phyloP scores from a whole-genome alignment of 2,329 filamentous ascomycete species.

The Huntiella moniliformis region DNA sequence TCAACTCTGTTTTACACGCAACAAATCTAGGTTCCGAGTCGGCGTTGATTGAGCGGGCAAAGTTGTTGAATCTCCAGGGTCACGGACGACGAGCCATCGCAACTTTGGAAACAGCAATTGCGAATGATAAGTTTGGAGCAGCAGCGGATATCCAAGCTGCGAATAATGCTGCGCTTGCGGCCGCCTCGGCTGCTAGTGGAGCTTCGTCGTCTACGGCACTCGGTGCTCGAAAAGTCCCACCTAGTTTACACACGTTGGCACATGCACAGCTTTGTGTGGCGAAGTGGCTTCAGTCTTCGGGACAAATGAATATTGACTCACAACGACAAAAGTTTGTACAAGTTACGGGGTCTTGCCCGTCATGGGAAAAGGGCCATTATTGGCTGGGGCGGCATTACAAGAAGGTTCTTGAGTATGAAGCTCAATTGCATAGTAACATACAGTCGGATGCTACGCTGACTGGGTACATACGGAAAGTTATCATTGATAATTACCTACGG shows the following conservation, averaged over 20 bases:
- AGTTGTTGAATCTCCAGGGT: conserved; percentile 81
- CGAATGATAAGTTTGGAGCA: conserved; percentile 1
- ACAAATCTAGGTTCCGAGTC: conserved; percentile 67
- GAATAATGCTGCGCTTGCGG: neutral
- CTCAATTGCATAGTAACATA: conserved; percentile 52
- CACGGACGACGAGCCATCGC: conserved; percentile 92
- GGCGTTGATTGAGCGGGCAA: conserved; percentile 84
- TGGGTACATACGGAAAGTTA: conserved; percentile 69
- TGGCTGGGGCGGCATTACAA: conserved; percentile 95
- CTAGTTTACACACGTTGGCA: conserved; percentile 43
- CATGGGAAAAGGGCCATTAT: conserved; percentile 95
- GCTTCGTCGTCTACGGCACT: conserved; percentile 18
- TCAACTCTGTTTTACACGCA: conserved; percentile 83
- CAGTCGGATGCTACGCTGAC: conserved; percentile 59
- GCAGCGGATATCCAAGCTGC: neutral
- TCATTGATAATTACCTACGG: conserved; percentile 84
- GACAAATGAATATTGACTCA: conserved; percentile 69
- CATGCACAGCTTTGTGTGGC: conserved; percentile 75
- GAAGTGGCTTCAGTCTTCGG: conserved; percentile 92
- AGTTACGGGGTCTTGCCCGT: conserved; percentile 48
- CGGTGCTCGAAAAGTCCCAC: neutral
- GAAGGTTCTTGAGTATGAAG: conserved; percentile 82
- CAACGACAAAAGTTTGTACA: conserved; percentile 68
- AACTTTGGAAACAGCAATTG: conserved; percentile 67
- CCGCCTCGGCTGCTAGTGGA: conserved; percentile 5